Conservation (phyloP, 1,139 yeast genomes). For the Kodamaea alishanica region DNA sequence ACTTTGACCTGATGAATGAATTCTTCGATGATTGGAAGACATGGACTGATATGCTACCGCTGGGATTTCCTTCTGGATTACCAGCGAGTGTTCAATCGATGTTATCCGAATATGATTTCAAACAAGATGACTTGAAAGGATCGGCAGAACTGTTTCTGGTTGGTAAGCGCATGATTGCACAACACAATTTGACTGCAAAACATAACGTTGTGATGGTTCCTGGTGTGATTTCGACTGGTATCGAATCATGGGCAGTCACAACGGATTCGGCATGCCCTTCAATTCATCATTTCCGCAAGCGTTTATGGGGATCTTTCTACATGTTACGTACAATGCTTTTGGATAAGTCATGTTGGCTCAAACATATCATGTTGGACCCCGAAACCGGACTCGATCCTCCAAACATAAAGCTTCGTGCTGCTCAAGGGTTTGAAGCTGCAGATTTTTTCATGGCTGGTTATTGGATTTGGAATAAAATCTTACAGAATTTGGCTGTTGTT, state of each 20-base stretch:
- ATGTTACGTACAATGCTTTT: constrained; percentile 91
- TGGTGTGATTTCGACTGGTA: constrained; percentile 92
- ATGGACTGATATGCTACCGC: constrained; percentile 69
- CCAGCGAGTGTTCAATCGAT: constrained; percentile 36
- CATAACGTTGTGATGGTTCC: constrained; percentile 91
- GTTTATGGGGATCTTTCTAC: constrained; percentile 95
- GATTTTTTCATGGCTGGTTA: constrained; percentile 96
- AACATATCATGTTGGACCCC: constrained; percentile 83
- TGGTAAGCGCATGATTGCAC: constrained; percentile 60
- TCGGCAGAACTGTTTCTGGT: constrained; percentile 84
- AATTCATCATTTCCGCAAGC: constrained; percentile 77
- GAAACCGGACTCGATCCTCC: constrained; percentile 93
- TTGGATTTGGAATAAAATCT: constrained; percentile 96
- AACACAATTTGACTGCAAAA: constrained; percentile 51
- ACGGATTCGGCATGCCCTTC: constrained; percentile 75
- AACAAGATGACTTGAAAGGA: constrained; percentile 39
- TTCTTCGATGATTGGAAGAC: constrained; percentile 42
- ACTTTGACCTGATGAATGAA: constrained; percentile 49
- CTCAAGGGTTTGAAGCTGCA: constrained; percentile 95
- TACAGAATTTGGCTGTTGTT: constrained; percentile 88
- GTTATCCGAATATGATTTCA: constrained; percentile 50
- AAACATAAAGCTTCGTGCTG: constrained; percentile 74
- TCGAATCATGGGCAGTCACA: constrained; percentile 85
- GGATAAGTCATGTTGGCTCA: constrained; percentile 91
- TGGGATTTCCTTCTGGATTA: constrained; percentile 32